Conservation (phyloP, 2,329 filamentous ascomycete genomes). For the Fusarium sororula region DNA sequence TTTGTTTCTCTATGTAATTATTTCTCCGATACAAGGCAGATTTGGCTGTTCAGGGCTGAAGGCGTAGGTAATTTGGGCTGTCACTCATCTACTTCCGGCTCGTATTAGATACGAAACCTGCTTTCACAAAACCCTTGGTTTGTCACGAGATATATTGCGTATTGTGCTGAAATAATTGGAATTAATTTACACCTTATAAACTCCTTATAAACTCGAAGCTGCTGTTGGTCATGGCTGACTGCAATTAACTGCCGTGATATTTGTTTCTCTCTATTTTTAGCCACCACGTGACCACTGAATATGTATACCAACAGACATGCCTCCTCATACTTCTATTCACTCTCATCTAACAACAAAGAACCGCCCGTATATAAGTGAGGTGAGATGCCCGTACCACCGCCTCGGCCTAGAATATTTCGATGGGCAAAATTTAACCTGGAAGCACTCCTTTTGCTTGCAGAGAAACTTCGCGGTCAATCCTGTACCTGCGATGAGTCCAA, state of each 20-base stretch:
- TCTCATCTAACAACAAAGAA: too few relatives aligned
- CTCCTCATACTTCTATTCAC: too few relatives aligned
- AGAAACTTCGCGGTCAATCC: slow-evolving; percentile 17
- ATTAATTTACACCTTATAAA: fast-evolving
- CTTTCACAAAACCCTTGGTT: too few relatives aligned
- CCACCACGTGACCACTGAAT: background rate
- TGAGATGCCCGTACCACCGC: fast-evolving
- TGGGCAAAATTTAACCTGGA: slow-evolving; percentile 26
- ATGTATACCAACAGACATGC: background rate
- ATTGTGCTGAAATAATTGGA: fast-evolving
- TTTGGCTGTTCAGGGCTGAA: too few relatives aligned
- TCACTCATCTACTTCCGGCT: too few relatives aligned
- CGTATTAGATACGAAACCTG: too few relatives aligned
- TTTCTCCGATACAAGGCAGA: too few relatives aligned
- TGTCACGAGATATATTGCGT: fast-evolving
- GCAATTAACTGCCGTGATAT: too few relatives aligned
- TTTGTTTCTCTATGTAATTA: too few relatives aligned
- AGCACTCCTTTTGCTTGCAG: slow-evolving; percentile 26
- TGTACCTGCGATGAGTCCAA: slow-evolving; percentile 24
- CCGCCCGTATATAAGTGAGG: fast-evolving
- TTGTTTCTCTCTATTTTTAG: background rate
- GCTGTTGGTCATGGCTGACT: too few relatives aligned
- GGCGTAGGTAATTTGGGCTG: too few relatives aligned
- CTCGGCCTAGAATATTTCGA: background rate
- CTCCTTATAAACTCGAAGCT: fast-evolving